Evolutionary conservation across 2,329 filamentous ascomycete species (phyloP).

Genomic region (Apiospora sp.): DNA sequence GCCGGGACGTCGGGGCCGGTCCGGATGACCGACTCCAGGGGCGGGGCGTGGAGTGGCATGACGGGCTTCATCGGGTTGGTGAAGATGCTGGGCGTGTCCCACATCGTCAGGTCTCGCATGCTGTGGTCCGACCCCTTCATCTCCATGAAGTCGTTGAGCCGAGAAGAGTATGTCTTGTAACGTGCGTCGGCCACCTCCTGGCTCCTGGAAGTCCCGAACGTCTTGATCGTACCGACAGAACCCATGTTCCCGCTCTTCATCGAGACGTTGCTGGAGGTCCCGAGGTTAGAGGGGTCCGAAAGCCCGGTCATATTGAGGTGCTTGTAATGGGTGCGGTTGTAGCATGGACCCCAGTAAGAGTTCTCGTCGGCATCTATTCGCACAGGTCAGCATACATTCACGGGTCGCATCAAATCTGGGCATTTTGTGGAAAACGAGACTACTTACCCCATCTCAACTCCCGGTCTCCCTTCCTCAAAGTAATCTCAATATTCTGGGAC

Average conservation of each 20-base stretch:
- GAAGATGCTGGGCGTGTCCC: slow-evolving; percentile 40
- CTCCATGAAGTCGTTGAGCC: slow-evolving; percentile 27
- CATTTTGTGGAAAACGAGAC: slow-evolving; percentile 25
- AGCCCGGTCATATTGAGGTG: neutral
- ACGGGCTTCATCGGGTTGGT: slow-evolving; percentile 41
- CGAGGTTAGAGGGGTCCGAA: no score
- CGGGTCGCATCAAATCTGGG: neutral
- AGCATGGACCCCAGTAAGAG: neutral
- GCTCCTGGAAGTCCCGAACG: neutral
- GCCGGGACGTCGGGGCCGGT: slow-evolving; percentile 45
- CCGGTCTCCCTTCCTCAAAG: slow-evolving; percentile 28
- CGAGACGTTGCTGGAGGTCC: neutral
- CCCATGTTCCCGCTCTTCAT: neutral
- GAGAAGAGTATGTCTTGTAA: slow-evolving; percentile 1
- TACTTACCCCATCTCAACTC: slow-evolving; percentile 38
- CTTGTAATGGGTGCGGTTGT: neutral
- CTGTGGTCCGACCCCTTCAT: slow-evolving; percentile 23
- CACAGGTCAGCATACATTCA: slow-evolving; percentile 19
- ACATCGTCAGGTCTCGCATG: slow-evolving; percentile 43
- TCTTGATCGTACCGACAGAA: slow-evolving; percentile 24
- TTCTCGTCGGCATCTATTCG: neutral
- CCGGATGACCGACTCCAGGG: slow-evolving; percentile 47
- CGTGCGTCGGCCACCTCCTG: slow-evolving; percentile 24
- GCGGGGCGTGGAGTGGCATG: slow-evolving; percentile 46
- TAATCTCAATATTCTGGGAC: slow-evolving; percentile 33